phyloP scores from a whole-genome alignment of 352 stramenopile genomes.

The Paralagenidium karlingii region DNA sequence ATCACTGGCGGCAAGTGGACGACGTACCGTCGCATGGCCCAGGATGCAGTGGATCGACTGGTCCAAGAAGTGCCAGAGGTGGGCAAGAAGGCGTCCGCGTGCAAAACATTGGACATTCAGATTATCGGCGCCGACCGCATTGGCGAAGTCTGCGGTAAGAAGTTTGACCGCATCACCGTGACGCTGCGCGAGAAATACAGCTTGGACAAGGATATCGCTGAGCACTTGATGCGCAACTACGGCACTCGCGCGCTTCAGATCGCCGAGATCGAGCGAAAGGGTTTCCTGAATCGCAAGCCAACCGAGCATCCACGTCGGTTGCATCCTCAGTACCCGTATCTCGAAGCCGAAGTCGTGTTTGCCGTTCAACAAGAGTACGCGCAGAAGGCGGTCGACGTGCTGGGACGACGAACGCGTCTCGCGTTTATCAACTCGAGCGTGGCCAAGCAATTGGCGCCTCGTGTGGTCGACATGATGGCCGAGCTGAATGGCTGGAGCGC shows the following conservation, averaged over 20 bases:
- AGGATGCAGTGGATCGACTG: conserved; percentile 89
- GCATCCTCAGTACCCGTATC: conserved; percentile 90
- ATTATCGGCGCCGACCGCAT: conserved; percentile 85
- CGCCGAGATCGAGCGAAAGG: conserved; percentile 81
- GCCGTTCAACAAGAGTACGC: conserved; percentile 91
- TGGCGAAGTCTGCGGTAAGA: conserved; percentile 91
- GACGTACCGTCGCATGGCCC: conserved; percentile 92
- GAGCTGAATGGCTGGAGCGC: conserved; percentile 81
- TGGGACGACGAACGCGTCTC: conserved; percentile 87
- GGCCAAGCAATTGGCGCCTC: conserved; percentile 55
- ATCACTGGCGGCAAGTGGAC: conserved; percentile 97
- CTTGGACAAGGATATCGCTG: conserved; percentile 88
- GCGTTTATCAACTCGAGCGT: conserved; percentile 88
- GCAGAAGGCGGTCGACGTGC: conserved; percentile 86
- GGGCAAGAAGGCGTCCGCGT: conserved; percentile 48
- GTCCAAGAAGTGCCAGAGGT: conserved; percentile 69
- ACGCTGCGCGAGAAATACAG: conserved; percentile 90
- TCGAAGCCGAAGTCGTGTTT: conserved; percentile 92
- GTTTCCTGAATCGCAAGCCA: conserved; percentile 72
- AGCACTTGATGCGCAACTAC: conserved; percentile 94
- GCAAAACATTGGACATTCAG: conserved; percentile 70
- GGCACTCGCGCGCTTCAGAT: conserved; percentile 92
- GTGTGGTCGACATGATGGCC: conserved; percentile 89
- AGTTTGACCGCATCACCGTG: conserved; percentile 92
- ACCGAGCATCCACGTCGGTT: conserved; percentile 82